Base-by-base conservation (phyloP, 2,329 filamentous ascomycete genomes). In the Paecilomyces fulvus region DNA sequence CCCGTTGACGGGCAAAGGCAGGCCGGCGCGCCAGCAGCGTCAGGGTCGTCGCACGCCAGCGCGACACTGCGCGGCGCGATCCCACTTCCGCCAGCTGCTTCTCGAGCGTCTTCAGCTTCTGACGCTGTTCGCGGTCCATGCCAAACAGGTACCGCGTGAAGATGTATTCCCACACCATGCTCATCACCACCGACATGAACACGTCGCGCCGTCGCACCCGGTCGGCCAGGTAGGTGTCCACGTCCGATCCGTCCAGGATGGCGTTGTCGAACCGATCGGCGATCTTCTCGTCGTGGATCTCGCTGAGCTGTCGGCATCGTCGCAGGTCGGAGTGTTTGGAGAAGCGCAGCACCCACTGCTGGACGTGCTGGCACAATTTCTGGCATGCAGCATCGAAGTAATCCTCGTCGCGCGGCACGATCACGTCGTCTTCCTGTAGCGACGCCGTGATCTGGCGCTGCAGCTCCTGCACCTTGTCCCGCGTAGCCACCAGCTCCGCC, bases 121-220 rank as follows among this genome's bases (percentile, higher is more conserved):
- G 92, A 65, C 94, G 85, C 75, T 99, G 94, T 74, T 97, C 94
- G 65, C 92, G 84, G 71, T 99, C 94, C 90, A 99, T 96, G 65
- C 94, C 94, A 71, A 99, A 99, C 25, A 99, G 85, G 72, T 99
- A 99, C 61, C 94, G 86, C 8, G 92, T 96, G 70, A 99, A 99
- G 70, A 99, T 87, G 68, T 95, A 96, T 73, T 99, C 94, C 92
- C 92, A 99, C 53, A 99, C 86, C 91, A 99, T 96, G 59, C 89
- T 94, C 92, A 97, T 97, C 56, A 92, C 90, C 73, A 99, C 91
- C 37, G 91, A 94, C 90, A 97, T 96, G 80, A 99, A 96, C 57
- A 97, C 86, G 71, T 97, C 92, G 58, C 92, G 86, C 59, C 94
- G 87, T 67, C 83, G 86, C 55, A 96, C 88, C 43, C 95, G 89